A percentile compares a stretch with the other conserved stretches of the same genome.
Evolutionary conservation across 345 rosid species (phyloP).

Genomic region (Hevea brasiliensis): DNA sequence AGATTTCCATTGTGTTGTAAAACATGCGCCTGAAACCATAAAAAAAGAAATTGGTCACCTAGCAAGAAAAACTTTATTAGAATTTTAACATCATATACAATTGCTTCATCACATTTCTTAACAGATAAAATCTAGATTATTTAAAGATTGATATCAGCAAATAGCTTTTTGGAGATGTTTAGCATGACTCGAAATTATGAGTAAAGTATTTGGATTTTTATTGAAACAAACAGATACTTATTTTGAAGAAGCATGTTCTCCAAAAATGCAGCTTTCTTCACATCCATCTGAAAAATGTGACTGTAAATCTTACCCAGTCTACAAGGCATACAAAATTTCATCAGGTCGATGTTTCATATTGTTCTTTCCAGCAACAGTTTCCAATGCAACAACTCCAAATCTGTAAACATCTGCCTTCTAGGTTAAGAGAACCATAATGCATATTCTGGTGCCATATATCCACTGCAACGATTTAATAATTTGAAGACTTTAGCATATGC

Average conservation of each 20-base stretch:
- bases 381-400: constrained; percentile 56
- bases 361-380: constrained; percentile 51
- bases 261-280: neutral
- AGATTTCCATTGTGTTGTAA: constrained; percentile 32
- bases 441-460: constrained; percentile 70
- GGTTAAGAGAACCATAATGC: constrained; percentile 60
- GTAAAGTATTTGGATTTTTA: too few species aligned
- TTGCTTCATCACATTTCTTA: too few species aligned
- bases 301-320: constrained; percentile 48
- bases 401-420: constrained; percentile 69
- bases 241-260: neutral
- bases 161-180: too few species aligned
- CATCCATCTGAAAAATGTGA: neutral
- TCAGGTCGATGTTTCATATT: constrained; percentile 44
- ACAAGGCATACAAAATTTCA: constrained; percentile 42
- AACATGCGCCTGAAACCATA: constrained; percentile 24
- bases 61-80: neutral
- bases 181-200: too few species aligned
- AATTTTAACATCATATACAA: too few species aligned
- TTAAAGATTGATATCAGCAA: too few species aligned
- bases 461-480: constrained; percentile 31
- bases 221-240: neutral
- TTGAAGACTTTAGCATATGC: too few species aligned
- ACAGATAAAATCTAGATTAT: too few species aligned
- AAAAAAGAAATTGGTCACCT: neutral